These are phyloP conservation scores for Fusarium sp. DNA, from an alignment of 2,329 filamentous ascomycete species.

Conservation along the genomic window DNA sequence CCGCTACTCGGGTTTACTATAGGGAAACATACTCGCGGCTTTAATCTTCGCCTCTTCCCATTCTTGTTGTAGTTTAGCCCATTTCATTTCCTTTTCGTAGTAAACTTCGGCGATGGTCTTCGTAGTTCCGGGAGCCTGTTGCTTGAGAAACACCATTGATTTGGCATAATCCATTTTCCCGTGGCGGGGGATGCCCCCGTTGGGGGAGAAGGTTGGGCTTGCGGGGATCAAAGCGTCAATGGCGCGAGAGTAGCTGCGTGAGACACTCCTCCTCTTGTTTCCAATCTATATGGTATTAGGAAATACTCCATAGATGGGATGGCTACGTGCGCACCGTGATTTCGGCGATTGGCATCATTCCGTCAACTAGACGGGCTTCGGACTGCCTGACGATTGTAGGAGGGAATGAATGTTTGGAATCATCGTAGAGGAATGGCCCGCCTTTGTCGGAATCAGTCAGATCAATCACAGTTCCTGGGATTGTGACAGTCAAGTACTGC, in stretches of 20 bases:
- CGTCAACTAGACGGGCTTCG: not conserved
- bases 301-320: accelerated
- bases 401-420: accelerated
- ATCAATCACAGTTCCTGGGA: not conserved
- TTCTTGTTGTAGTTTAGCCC: accelerated
- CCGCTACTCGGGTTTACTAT: too few species aligned
- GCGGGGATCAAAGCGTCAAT: not conserved
- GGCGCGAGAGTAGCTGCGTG: not conserved
- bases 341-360: not conserved
- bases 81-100: not conserved
- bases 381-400: not conserved
- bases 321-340: not conserved
- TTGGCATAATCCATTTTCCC: not conserved
- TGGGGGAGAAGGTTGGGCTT: not conserved
- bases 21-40: not conserved
- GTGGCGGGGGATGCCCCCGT: not conserved
- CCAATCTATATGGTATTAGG: not conserved
- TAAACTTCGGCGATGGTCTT: not conserved
- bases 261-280: not conserved
- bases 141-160: not conserved
- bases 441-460: not conserved
- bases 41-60: not conserved
- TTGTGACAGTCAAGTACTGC: not conserved
- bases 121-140: not conserved
- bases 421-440: not conserved